Evolutionary conservation across 2,329 filamentous ascomycete genomes (phyloP).

Genomic region (Fonsecaea nubica): DNA sequence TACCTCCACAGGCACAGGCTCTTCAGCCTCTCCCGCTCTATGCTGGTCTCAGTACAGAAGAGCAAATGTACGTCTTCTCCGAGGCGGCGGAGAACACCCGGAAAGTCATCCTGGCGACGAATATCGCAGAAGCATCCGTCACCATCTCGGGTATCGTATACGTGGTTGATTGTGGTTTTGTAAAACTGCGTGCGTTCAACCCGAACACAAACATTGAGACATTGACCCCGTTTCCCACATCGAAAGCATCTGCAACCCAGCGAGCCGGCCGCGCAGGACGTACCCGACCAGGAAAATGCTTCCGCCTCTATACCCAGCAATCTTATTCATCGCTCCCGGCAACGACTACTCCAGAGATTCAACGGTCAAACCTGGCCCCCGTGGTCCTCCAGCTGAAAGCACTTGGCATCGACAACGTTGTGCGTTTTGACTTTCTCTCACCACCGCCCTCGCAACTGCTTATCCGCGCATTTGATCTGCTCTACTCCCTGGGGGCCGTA

Average conservation of each 20-base stretch:
- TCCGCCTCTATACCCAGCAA: slow-evolving; percentile 84
- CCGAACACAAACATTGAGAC: slow-evolving; percentile 86
- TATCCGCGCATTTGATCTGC: slow-evolving; percentile 82
- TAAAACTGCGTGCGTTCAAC: slow-evolving; percentile 86
- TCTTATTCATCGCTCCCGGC: slow-evolving; percentile 71
- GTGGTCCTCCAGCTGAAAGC: slow-evolving; percentile 92
- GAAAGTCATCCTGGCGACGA: slow-evolving; percentile 92
- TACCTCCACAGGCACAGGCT: slow-evolving; percentile 64
- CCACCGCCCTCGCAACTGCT: slow-evolving; percentile 84
- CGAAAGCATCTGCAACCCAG: slow-evolving; percentile 91
- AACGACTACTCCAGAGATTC: slow-evolving; percentile 84
- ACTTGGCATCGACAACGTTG: slow-evolving; percentile 91
- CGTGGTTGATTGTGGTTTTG: slow-evolving; percentile 88
- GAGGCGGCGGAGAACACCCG: slow-evolving; percentile 78
- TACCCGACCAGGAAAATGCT: slow-evolving; percentile 91
- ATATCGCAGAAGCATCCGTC: slow-evolving; percentile 94
- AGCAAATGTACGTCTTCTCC: slow-evolving; percentile 96
- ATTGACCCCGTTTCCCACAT: slow-evolving; percentile 79
- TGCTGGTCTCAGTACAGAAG: slow-evolving; percentile 84
- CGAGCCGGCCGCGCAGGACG: slow-evolving; percentile 88
- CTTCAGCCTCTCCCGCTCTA: slow-evolving; percentile 81
- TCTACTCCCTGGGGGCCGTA: slow-evolving; percentile 84
- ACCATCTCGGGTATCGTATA: slow-evolving; percentile 92
- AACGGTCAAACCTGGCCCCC: slow-evolving; percentile 87
- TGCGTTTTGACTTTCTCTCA: slow-evolving; percentile 87